Percentiles rank a stretch among this genome's conserved stretches.
phyloP scores from a whole-genome alignment of 1,284 basidiomycete species.

The Tremellales sp. region DNA sequence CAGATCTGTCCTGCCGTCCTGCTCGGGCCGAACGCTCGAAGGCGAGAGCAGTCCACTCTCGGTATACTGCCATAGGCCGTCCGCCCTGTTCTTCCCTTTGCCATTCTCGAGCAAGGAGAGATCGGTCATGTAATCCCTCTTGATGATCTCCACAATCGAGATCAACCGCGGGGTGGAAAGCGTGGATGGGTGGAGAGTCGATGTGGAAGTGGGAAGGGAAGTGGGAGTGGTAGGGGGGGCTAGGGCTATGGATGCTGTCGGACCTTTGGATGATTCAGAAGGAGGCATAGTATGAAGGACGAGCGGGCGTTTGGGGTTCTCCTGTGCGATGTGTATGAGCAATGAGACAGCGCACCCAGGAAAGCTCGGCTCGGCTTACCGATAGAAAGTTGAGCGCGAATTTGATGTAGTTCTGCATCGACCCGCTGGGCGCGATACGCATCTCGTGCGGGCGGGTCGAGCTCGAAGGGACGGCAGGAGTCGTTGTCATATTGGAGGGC shows the following conservation, averaged over 20 bases:
- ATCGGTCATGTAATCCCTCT: slow-evolving; percentile 62
- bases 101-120: slow-evolving; percentile 37
- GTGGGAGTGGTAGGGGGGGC: not conserved
- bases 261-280: not conserved
- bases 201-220: slow-evolving; percentile 6
- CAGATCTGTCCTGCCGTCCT: slow-evolving; percentile 32
- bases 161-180: slow-evolving; percentile 63
- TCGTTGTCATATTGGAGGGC: no score
- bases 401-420: slow-evolving; percentile 60
- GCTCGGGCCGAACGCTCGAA: slow-evolving; percentile 19
- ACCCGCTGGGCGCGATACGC: slow-evolving; percentile 62
- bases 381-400: slow-evolving; percentile 61
- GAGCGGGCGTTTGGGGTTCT: slow-evolving; percentile 57
- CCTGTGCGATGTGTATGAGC: slow-evolving; percentile 47
- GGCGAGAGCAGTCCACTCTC: slow-evolving; percentile 56
- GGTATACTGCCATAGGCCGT: slow-evolving; percentile 73
- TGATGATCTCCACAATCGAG: slow-evolving; percentile 76
- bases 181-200: slow-evolving; percentile 46
- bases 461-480: no score
- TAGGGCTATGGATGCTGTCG: not conserved
- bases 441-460: slow-evolving; percentile 37
- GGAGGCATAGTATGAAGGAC: slow-evolving; percentile 65
- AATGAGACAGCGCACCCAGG: not conserved
- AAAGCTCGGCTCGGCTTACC: slow-evolving; percentile 49
- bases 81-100: slow-evolving; percentile 16